phyloP scores from a whole-genome alignment of 805 yeast species.

The Pichia rugopelliculosa region DNA sequence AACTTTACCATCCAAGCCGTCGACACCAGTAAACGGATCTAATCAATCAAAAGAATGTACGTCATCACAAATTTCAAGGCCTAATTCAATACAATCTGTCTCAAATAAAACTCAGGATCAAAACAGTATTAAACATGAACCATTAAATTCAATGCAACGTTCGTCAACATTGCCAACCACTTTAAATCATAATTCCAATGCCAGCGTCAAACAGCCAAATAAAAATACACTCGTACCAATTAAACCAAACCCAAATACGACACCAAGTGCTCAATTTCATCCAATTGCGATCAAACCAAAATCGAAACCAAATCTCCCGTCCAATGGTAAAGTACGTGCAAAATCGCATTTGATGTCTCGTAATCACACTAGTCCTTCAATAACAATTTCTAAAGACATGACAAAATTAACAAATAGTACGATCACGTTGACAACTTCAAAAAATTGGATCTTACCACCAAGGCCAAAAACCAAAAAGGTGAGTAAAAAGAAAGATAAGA shows the following conservation, averaged over 20 bases:
- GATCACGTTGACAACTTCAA: conserved; percentile 15
- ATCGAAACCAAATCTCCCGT: conserved; percentile 15
- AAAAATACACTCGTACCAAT: neutral
- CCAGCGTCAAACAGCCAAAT: neutral
- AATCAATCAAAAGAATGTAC: neutral
- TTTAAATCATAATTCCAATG: neutral
- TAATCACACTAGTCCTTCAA: neutral
- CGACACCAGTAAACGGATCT: neutral
- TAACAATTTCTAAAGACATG: neutral
- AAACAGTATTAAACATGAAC: neutral
- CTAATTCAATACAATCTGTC: neutral
- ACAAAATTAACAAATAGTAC: neutral
- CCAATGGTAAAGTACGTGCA: conserved; percentile 5
- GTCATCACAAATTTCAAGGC: neutral
- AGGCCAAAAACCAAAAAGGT: conserved; percentile 35
- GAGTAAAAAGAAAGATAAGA: conserved; percentile 7
- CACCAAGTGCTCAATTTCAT: conserved; percentile 14
- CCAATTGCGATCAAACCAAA: conserved; percentile 28
- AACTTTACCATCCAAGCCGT: neutral
- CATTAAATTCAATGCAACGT: neutral
- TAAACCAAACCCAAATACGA: conserved; percentile 6
- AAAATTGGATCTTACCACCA: conserved; percentile 50
- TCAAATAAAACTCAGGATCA: neutral
- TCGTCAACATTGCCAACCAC: conserved; percentile 1
- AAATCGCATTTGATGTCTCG: conserved; percentile 3